phyloP scores from a whole-genome alignment of 2,329 filamentous ascomycete species.

The Botrytis pseudocinerea region DNA sequence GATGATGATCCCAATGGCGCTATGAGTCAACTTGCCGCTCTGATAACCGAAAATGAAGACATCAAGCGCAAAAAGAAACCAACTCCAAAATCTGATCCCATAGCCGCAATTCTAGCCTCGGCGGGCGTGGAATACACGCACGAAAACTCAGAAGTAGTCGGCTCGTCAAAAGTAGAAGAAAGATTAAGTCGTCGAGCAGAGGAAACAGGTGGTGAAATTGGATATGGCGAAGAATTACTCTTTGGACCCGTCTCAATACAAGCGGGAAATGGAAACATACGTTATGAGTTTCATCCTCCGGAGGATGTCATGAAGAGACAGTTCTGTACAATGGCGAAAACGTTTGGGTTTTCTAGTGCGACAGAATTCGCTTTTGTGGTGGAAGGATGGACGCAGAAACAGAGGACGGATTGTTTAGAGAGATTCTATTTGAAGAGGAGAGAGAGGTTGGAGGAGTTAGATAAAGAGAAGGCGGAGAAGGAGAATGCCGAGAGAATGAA shows the following conservation, averaged over 20 bases:
- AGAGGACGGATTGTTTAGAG: constrained; percentile 76
- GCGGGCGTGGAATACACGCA: constrained; percentile 95
- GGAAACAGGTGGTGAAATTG: constrained; percentile 45
- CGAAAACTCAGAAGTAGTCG: constrained; percentile 93
- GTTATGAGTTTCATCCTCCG: constrained; percentile 58
- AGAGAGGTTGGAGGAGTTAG: constrained; percentile 31
- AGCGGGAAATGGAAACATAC: constrained; percentile 32
- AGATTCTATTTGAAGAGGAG: constrained; percentile 71
- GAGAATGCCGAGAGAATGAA: not conserved
- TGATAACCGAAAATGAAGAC: constrained; percentile 53
- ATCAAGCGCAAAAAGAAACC: constrained; percentile 43
- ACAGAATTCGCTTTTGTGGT: constrained; percentile 88
- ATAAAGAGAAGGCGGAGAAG: not conserved
- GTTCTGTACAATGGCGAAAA: constrained; percentile 85
- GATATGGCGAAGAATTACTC: constrained; percentile 54
- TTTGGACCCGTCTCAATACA: constrained; percentile 51
- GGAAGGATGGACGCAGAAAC: constrained; percentile 84
- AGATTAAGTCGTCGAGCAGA: constrained; percentile 73
- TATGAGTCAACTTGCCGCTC: constrained; percentile 70
- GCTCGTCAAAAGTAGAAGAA: constrained; percentile 87
- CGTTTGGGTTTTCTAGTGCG: constrained; percentile 72
- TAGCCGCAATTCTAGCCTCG: constrained; percentile 84
- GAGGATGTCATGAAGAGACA: constrained; percentile 73
- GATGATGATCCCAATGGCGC: constrained; percentile 59
- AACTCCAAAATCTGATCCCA: constrained; percentile 61